Evolutionary conservation across 768 basidiomycete genomes (phyloP), one percentile per base, ranked within the genome.

Genomic region (Russula compacta): DNA sequence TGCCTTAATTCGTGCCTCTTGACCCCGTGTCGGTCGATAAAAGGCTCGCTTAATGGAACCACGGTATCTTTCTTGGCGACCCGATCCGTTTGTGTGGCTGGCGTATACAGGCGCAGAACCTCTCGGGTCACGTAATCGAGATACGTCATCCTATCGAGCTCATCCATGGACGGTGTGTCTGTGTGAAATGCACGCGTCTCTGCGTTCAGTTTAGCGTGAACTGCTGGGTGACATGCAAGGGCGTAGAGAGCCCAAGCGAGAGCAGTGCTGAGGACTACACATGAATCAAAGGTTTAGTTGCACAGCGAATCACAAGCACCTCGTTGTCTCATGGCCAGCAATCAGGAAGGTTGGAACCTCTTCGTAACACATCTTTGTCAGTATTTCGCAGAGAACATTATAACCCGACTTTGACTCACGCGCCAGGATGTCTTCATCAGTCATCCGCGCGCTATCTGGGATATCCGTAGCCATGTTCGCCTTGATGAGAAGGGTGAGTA

Each of bases 141-240:
- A 66, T 86, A 89, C 0, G 84, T 79, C 3, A 92, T 74, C 4
- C 78, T 74, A 58, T 81, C 79, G 1, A 91, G 77, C 36, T 84
- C 78, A 36, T 90, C 87, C 83, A 89, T 87, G 4, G 78, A 77
- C 3, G 87, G 86, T 0, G 72, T 80, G 10, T 86, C 81, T 0
- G 81, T 83, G 0, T 75, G 67, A 11, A 84, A 72, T 0, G 72
- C 67, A 8, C 80, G 70, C 1, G 86, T 73, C 66, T 90, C 87
- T 1, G 80, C 75, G 0, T 85, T 77, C 0, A 91, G 76, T 63
- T 80, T 80, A 9, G 66, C 71, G 63, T 88, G 86, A 4, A 79
- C 71, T 1, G 76, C 72, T 0, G 76, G 75, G 46, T 79, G 64
- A 61, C 79, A 74, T 0, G 79, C 73, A 7, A 89, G 73, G 1